Percentiles rank a stretch among this genome's conserved stretches.
These are phyloP conservation scores for Sideroxylon spinosum DNA, from an alignment of 179 eudicot genomes.

Conservation along the genomic window DNA sequence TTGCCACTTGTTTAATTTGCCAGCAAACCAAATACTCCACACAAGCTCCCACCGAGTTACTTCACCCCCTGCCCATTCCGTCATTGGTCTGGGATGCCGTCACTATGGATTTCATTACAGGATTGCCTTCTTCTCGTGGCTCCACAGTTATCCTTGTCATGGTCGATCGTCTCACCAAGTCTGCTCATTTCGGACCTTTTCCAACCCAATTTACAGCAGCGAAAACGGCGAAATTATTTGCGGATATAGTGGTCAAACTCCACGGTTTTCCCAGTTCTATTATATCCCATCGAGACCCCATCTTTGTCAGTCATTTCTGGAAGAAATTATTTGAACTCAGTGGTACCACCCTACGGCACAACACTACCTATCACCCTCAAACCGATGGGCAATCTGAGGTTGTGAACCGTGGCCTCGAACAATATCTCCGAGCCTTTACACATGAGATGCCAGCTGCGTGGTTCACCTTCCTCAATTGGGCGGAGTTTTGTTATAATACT, in stretches of 20 bases:
- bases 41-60: not conserved
- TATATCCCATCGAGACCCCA: slow-evolving; percentile 1
- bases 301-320: slow-evolving; percentile 8
- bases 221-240: not conserved
- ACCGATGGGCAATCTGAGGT: slow-evolving; percentile 15
- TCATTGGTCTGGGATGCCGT: not conserved
- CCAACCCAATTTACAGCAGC: not conserved
- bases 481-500: not conserved
- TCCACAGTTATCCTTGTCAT: not conserved
- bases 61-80: not conserved
- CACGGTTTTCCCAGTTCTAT: slow-evolving; percentile 5
- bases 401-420: not conserved
- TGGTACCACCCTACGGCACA: not conserved
- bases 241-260: not conserved
- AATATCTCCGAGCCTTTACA: not conserved
- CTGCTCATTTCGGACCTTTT: not conserved
- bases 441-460: not conserved
- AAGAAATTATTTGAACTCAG: not conserved
- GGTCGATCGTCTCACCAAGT: slow-evolving; percentile 1
- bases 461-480: not conserved
- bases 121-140: not conserved
- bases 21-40: not conserved
- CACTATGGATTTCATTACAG: not conserved
- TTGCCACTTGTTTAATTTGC: not conserved
- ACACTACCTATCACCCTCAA: slow-evolving; percentile 10